phyloP scores from a whole-genome alignment of 345 rosid genomes.

The Linum usitatissimum region DNA sequence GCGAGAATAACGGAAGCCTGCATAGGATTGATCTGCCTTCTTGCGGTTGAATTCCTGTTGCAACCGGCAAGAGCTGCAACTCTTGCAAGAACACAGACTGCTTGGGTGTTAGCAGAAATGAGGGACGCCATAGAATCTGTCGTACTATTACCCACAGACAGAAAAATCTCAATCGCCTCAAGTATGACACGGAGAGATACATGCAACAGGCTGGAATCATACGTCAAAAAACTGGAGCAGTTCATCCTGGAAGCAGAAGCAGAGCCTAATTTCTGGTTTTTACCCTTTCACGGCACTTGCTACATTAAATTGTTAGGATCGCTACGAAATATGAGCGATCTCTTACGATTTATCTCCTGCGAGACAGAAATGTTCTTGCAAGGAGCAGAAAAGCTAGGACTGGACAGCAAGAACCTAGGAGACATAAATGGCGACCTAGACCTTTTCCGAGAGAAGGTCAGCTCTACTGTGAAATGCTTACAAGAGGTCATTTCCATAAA shows the following conservation, averaged over 20 bases:
- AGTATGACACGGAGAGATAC: slow-evolving; percentile 16
- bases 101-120: slow-evolving; percentile 22
- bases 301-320: slow-evolving; percentile 32
- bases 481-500: slow-evolving; percentile 24
- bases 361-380: slow-evolving; percentile 26
- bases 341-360: slow-evolving; percentile 28
- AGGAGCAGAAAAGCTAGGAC: slow-evolving; percentile 13
- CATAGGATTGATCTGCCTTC: slow-evolving; percentile 48
- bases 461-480: slow-evolving; percentile 31
- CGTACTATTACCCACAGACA: slow-evolving; percentile 18
- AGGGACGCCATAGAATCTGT: slow-evolving; percentile 20
- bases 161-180: slow-evolving; percentile 21
- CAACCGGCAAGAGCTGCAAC: slow-evolving; percentile 48
- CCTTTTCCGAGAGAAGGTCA: slow-evolving; percentile 28
- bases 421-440: slow-evolving; percentile 29
- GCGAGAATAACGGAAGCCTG: slow-evolving; percentile 46
- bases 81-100: slow-evolving; percentile 40
- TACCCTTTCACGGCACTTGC: slow-evolving; percentile 31
- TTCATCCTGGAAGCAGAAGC: slow-evolving; percentile 35
- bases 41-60: slow-evolving; percentile 32
- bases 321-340: slow-evolving; percentile 32
- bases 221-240: slow-evolving; percentile 20
- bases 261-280: slow-evolving; percentile 53
- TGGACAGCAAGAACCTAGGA: slow-evolving; percentile 28
- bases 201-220: slow-evolving; percentile 28